These are phyloP conservation scores for Nidularia pulvinata DNA, from an alignment of 768 basidiomycete genomes.

Conservation along the genomic window DNA sequence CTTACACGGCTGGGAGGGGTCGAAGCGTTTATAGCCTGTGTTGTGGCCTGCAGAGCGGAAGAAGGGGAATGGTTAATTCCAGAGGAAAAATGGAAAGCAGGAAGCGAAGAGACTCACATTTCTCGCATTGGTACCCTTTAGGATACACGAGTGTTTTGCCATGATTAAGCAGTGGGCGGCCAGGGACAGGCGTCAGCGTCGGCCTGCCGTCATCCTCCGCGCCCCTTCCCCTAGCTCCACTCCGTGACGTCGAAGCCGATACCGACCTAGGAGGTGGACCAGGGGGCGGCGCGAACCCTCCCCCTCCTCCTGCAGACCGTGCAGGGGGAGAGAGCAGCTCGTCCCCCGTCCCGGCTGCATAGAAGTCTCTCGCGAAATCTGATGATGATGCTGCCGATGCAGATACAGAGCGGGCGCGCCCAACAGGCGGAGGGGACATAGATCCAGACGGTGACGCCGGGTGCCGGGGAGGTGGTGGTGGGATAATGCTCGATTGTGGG, in stretches of 20 bases:
- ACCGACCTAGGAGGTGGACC: conserved; percentile 20
- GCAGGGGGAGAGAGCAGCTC: conserved; percentile 3
- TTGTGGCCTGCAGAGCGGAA: conserved; percentile 55
- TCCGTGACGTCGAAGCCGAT: background rate
- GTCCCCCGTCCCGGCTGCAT: conserved; percentile 43
- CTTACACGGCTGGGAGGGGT: conserved; percentile 67
- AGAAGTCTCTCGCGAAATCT: conserved; percentile 67
- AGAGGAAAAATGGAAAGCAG: background rate
- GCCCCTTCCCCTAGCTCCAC: background rate
- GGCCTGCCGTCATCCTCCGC: conserved; percentile 56
- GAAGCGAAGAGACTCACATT: conserved; percentile 44
- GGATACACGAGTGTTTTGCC: conserved; percentile 75
- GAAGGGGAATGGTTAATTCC: background rate
- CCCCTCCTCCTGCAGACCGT: background rate
- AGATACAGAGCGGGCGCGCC: background rate
- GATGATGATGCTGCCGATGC: conserved; percentile 21
- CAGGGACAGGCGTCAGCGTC: conserved; percentile 60
- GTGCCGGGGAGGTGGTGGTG: conserved; percentile 18
- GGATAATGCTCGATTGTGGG: background rate
- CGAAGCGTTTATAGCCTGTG: conserved; percentile 69
- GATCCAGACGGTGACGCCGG: conserved; percentile 8
- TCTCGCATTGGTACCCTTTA: conserved; percentile 54
- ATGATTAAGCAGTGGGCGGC: conserved; percentile 63
- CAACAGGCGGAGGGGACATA: background rate
- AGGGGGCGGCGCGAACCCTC: conserved; percentile 16